Percentiles rank a stretch among this genome's conserved stretches.
phyloP scores from a whole-genome alignment of 768 basidiomycete species.

The Crassisporium funariophilum region DNA sequence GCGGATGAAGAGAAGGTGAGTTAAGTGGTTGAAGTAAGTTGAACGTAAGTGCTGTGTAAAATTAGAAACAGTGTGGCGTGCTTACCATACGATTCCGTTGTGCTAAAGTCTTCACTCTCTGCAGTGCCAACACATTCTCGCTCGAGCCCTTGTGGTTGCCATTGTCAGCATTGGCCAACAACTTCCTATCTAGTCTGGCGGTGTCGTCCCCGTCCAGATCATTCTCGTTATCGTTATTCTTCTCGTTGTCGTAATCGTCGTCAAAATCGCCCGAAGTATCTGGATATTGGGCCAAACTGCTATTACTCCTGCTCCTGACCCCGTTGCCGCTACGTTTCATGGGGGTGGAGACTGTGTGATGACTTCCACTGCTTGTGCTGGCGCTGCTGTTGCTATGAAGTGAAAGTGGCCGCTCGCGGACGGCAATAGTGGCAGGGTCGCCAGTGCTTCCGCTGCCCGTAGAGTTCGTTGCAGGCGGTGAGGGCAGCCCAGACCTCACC shows the following conservation, averaged over 20 bases:
- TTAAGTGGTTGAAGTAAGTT: too few relatives aligned
- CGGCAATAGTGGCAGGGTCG: conserved; percentile 49
- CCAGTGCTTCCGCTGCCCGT: conserved; percentile 80
- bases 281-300: conserved; percentile 19
- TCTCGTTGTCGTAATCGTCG: conserved; percentile 51
- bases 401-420: conserved; percentile 33
- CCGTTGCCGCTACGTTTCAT: conserved; percentile 9
- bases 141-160: conserved; percentile 38
- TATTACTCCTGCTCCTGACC: conserved; percentile 27
- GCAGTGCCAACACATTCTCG: conserved; percentile 61
- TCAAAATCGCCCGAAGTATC: conserved; percentile 21
- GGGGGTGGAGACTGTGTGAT: conserved; percentile 16
- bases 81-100: conserved; percentile 76
- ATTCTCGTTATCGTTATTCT: conserved; percentile 46
- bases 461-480: conserved; percentile 84
- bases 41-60: conserved; percentile 17
- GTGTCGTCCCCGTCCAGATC: conserved; percentile 66
- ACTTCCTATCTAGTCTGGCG: conserved; percentile 44
- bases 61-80: conserved; percentile 14
- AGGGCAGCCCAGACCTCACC: conserved; percentile 68
- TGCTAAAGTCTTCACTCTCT: conserved; percentile 69
- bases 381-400: conserved; percentile 33
- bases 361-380: conserved; percentile 30
- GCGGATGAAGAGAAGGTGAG: conserved; percentile 17
- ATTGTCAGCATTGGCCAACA: conserved; percentile 31